Base-by-base conservation (phyloP, 352 stramenopile genomes). In the Paralagenidium karlingii region DNA sequence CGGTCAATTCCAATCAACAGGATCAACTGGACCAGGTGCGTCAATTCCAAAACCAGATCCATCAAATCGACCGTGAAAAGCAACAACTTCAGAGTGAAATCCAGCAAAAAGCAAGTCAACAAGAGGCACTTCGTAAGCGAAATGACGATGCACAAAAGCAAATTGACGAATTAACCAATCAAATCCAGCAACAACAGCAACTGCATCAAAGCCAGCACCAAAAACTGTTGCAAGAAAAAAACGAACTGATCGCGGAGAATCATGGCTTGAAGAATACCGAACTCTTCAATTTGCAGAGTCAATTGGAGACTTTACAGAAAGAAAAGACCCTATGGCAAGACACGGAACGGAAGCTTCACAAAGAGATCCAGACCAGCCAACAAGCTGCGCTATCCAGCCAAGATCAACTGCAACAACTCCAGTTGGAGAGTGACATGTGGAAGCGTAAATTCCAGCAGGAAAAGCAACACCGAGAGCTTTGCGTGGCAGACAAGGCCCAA, bases 391-490 rank as follows among this genome's bases (percentile, higher is more conserved):
- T 46, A 5, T 24, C 24, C 3, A 38, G 53, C 16, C 49, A 38
- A 0, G 53, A 57, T 22, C 38, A 51, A 13, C 40, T 49, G 11
- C 47, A 71, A 20, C 63, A 71, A 21, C 42, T 65, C 21, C 49
- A 70, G 36, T 46, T 63, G 24, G 56, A 70, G 44, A 36, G 70
- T 16, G 63, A 76, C 15, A 54, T 58, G n/a, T 64, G 56, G 20
- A 53, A 58, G 26, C 56, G 63, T 29, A 63, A 64, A 4, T 59
- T 71, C 34, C 56, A 68, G 32, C 52, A 71, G 45, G 51, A 64
- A 10, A 68, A 68, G 39, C 21, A 55, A 10, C 60, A 67, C 21
- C 51, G 42, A 6, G 63, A 71, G 1, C n/a, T 45, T 13, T 27
- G 59, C 4, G 33, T 21, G 7, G 54, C 49, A 7, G 56, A 63